A percentile compares a stretch with the other conserved stretches of the same genome.
Conservation (phyloP, 192 early-diverging fungal species). For the Gonapodya prolifera region DNA sequence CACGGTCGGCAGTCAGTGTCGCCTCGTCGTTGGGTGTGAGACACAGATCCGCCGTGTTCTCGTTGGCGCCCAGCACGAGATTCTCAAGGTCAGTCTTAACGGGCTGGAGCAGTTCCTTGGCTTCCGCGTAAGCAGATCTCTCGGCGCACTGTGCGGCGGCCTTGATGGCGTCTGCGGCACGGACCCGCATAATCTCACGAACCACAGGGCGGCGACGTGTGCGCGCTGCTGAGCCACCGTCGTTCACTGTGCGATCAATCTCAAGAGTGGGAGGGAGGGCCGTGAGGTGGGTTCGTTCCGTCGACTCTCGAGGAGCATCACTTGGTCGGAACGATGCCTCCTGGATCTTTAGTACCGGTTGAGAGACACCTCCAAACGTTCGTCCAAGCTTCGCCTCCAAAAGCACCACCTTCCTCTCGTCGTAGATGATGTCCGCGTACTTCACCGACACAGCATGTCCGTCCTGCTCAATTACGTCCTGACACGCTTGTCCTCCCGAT, state of each 20-base stretch:
- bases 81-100: neutral
- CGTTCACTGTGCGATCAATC: neutral
- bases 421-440: neutral
- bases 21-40: neutral
- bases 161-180: neutral
- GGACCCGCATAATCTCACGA: neutral
- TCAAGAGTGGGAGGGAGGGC: neutral
- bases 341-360: neutral
- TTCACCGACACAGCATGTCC: neutral
- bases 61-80: neutral
- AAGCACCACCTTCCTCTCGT: neutral
- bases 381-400: neutral
- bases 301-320: neutral
- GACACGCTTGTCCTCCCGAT: neutral
- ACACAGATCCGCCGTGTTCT: neutral
- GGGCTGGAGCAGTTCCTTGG: neutral
- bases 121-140: neutral
- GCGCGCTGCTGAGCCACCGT: neutral
- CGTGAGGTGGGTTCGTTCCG: neutral
- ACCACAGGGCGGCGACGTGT: neutral
- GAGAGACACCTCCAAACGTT: neutral
- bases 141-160: neutral
- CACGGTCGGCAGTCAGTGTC: neutral
- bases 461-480: neutral
- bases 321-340: neutral